A percentile compares a stretch with the other conserved stretches of the same genome.
Evolutionary conservation across 2,329 filamentous ascomycete genomes (phyloP).

Genomic region (Metarhizium sp.): DNA sequence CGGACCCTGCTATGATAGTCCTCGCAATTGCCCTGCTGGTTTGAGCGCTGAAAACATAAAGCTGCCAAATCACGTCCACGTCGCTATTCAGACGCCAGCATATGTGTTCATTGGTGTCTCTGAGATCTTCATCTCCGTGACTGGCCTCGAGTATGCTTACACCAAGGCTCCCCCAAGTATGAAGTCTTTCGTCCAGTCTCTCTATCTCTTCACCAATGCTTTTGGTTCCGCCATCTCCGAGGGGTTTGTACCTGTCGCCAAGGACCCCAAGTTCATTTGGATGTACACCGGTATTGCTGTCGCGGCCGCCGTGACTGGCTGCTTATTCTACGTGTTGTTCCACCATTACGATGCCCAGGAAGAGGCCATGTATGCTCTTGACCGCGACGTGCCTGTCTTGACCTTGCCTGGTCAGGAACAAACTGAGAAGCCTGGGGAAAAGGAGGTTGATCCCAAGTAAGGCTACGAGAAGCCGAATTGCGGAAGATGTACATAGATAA

Average conservation of each 20-base stretch:
- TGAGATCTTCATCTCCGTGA: constrained; percentile 58
- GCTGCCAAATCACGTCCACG: constrained; percentile 37
- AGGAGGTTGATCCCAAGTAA: neutral
- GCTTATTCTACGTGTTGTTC: constrained; percentile 40
- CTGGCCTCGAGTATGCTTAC: constrained; percentile 63
- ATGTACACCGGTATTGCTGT: constrained; percentile 52
- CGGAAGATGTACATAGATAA: neutral
- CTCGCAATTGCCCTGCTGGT: constrained; percentile 27
- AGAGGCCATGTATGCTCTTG: constrained; percentile 29
- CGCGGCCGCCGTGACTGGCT: constrained; percentile 36
- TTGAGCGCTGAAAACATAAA: constrained; percentile 14
- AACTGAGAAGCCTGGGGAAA: neutral
- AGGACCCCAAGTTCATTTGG: constrained; percentile 57
- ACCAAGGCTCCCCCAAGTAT: constrained; percentile 63
- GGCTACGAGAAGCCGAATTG: neutral
- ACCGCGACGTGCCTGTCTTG: constrained; percentile 21
- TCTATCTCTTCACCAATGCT: constrained; percentile 53
- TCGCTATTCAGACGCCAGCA: constrained; percentile 44
- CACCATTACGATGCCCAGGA: constrained; percentile 28
- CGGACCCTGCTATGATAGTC: constrained; percentile 39
- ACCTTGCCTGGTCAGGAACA: neutral
- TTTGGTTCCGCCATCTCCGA: constrained; percentile 51
- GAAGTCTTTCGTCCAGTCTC: constrained; percentile 50
- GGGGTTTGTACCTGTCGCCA: constrained; percentile 48
- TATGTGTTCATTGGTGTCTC: constrained; percentile 48